Base-by-base conservation (phyloP, 1,284 basidiomycete species). In the Inonotus hispidus region DNA sequence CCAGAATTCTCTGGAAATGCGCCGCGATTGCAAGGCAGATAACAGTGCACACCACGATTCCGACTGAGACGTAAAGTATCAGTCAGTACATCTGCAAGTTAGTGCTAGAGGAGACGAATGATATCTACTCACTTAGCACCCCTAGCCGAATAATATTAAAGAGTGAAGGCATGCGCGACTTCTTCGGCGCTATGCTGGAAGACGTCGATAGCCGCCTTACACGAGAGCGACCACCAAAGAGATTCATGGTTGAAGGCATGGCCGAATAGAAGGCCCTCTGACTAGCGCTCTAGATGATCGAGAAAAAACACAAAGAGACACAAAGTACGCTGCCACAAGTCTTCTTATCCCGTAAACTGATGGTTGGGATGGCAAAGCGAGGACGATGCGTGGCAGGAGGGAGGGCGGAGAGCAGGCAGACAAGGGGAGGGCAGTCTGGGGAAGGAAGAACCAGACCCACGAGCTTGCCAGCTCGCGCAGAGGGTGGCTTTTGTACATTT, bases 11-110 rank as follows among this genome's bases (percentile, higher is more conserved):
- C 71, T 88, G 81, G 68, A 91, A 90, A 68, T 90, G 87, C 35
- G 78, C 85, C 52, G 88, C 87, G 75, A 91, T 87, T 61, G 81
- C 85, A 64, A 91, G 75, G 68, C 86, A 89, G 66, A 91, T 84
- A 60, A 87, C 72, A 27, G 87, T 88, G 79, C 87, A 91, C 61
- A 85, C 70, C 55, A 91, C 71, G 47, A 89, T 81, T 45, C 81
- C 74, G 65, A 76, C 88, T 91, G 62, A 16, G 3, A 47, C 25
- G 14, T 8, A 43, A 38, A 57, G 21, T 23, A 41, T 7, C 43
- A 39, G 16, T 21, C 29, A 59, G 46, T 23, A 54, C 7, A 53
- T 29, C 27, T 11, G 41, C 38, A 39, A 2, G 38, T 39, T 39
- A n/a, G n/a, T n/a, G 38, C 3, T 21, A n/a, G 41, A 52, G n/a